Evolutionary conservation across 345 rosid species (phyloP).

Genomic region (Bruguiera parviflora): DNA sequence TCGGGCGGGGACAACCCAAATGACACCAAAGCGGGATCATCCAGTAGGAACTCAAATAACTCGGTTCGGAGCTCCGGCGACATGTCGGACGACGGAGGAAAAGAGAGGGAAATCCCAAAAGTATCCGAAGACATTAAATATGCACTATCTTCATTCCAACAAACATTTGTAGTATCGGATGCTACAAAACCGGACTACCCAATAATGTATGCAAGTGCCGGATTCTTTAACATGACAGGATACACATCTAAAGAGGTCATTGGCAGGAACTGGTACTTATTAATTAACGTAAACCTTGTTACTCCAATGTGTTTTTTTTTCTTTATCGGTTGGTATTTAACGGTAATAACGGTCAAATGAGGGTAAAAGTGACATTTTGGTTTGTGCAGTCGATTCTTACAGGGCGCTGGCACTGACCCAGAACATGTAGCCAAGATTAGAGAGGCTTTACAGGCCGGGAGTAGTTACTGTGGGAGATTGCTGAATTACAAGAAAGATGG

Average conservation of each 20-base stretch:
- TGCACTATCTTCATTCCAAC: slow-evolving; percentile 84
- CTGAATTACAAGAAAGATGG: slow-evolving; percentile 95
- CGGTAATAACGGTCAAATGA: slow-evolving; percentile 16
- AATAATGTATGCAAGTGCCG: slow-evolving; percentile 93
- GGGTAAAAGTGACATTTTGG: neutral
- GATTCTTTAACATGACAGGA: slow-evolving; percentile 96
- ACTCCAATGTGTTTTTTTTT: neutral
- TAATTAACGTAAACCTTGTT: neutral
- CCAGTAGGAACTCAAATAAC: slow-evolving; percentile 60
- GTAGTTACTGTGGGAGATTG: slow-evolving; percentile 78
- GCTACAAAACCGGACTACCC: slow-evolving; percentile 90
- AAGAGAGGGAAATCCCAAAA: slow-evolving; percentile 52
- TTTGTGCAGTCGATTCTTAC: slow-evolving; percentile 69
- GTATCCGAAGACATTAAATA: slow-evolving; percentile 77
- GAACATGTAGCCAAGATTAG: slow-evolving; percentile 76
- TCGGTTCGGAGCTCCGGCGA: slow-evolving; percentile 79
- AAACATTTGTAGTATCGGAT: slow-evolving; percentile 93
- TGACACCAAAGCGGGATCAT: slow-evolving; percentile 30
- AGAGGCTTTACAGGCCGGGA: slow-evolving; percentile 55
- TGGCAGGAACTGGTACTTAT: slow-evolving; percentile 82
- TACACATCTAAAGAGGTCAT: slow-evolving; percentile 87
- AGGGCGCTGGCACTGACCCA: slow-evolving; percentile 90
- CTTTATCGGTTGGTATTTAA: neutral
- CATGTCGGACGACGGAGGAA: slow-evolving; percentile 39
- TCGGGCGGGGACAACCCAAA: slow-evolving; percentile 74